Evolutionary conservation across 257 asterid species (phyloP).

Genomic region (Nicotiana tabacum): DNA sequence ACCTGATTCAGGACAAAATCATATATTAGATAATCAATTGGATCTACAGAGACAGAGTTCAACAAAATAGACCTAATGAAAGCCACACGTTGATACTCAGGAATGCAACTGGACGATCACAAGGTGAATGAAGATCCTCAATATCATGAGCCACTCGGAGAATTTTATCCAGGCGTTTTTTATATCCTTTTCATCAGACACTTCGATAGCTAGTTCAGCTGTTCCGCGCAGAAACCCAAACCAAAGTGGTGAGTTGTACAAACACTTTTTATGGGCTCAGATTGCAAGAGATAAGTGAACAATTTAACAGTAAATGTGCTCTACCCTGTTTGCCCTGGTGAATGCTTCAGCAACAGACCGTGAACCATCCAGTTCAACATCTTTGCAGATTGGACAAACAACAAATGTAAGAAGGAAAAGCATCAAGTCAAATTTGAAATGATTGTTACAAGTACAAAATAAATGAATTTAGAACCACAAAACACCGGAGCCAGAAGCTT

Average conservation of each 20-base stretch:
- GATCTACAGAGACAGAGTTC: not conserved
- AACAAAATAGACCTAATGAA: not conserved
- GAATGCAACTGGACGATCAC: constrained; percentile 78
- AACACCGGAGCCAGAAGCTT: not conserved
- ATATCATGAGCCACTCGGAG: constrained; percentile 59
- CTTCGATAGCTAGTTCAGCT: constrained; percentile 65
- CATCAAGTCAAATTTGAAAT: constrained; percentile 5
- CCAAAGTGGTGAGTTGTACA: not conserved
- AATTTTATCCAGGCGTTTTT: constrained; percentile 48
- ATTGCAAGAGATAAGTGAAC: not conserved
- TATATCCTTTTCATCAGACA: constrained; percentile 44
- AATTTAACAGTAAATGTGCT: constrained; percentile 12
- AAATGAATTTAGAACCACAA: not conserved
- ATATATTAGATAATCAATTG: constrained; percentile 20
- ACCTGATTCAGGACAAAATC: constrained; percentile 47
- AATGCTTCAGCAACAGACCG: constrained; percentile 97
- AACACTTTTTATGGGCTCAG: too few relatives aligned
- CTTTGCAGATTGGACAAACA: constrained; percentile 38
- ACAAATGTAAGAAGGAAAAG: constrained; percentile 8
- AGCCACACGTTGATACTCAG: constrained; percentile 69
- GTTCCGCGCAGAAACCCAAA: constrained; percentile 9
- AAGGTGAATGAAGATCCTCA: constrained; percentile 94
- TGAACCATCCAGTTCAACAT: constrained; percentile 68
- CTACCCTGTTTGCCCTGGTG: constrained; percentile 68
- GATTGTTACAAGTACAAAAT: not conserved